Conservation (phyloP, 768 basidiomycete species). For the Lactarius sp. region DNA sequence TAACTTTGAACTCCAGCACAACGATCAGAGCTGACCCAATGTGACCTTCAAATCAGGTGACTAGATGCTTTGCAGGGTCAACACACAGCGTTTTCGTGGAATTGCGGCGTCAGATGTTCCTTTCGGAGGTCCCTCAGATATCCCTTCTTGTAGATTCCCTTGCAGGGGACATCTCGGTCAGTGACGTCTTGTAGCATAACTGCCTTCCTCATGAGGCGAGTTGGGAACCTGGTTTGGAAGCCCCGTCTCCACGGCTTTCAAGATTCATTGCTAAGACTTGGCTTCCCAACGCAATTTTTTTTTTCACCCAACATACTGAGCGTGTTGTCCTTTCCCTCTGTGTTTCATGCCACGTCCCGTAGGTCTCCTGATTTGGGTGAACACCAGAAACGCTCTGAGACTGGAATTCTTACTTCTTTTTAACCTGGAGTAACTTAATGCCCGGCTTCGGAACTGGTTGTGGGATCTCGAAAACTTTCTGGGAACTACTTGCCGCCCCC, state of each 20-base stretch:
- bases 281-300: neutral
- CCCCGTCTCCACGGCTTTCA: neutral
- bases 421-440: neutral
- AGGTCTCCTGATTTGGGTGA: neutral
- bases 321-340: neutral
- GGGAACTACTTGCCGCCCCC: neutral
- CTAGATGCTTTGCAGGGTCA: neutral
- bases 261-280: neutral
- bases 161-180: neutral
- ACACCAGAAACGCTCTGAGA: neutral
- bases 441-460: neutral
- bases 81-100: neutral
- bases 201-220: neutral
- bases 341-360: neutral
- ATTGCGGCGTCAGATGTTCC: neutral
- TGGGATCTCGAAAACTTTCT: constrained; percentile 1
- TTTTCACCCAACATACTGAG: neutral
- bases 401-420: neutral
- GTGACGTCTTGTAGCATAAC: neutral
- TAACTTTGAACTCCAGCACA: neutral
- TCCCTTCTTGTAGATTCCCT: neutral
- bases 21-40: constrained; percentile 3
- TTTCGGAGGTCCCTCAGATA: constrained; percentile 4
- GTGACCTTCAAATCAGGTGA: constrained; percentile 7
- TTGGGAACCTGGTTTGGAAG: neutral